A percentile compares a stretch with the other conserved stretches of the same genome.
phyloP scores from a whole-genome alignment of 2,329 filamentous ascomycete genomes.

The Orbilia ellipsospora region DNA sequence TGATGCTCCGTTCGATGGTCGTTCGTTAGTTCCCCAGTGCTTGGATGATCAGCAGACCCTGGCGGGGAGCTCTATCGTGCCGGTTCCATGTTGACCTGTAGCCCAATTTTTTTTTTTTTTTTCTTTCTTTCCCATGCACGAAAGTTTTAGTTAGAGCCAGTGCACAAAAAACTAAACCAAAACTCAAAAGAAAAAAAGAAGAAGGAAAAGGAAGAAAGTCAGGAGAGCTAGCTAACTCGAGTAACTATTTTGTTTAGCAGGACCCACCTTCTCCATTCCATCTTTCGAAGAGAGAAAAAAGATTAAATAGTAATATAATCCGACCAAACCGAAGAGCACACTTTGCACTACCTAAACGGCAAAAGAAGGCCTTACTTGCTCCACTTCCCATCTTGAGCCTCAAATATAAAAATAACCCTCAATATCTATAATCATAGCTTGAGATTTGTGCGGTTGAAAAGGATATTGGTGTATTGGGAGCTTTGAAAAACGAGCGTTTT shows the following conservation, averaged over 20 bases:
- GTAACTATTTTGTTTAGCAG: constrained; percentile 53
- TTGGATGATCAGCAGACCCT: constrained; percentile 55
- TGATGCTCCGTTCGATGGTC: constrained; percentile 21
- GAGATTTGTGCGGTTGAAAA: too few relatives aligned
- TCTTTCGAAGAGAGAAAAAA: constrained; percentile 14
- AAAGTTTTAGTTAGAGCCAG: constrained; percentile 24
- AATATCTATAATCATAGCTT: too few relatives aligned
- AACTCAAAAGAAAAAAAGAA: too few relatives aligned
- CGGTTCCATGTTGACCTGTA: background rate
- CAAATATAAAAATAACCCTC: constrained; percentile 1
- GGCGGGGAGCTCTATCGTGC: constrained; percentile 47
- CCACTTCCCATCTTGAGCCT: constrained; percentile 37
- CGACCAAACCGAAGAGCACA: constrained; percentile 8
- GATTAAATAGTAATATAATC: constrained; percentile 8
- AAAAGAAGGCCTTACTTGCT: constrained; percentile 19
- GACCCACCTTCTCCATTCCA: constrained; percentile 55
- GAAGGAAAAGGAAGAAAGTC: constrained; percentile 15
- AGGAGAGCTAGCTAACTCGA: constrained; percentile 41
- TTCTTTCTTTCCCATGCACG: constrained; percentile 24
- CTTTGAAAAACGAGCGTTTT: constrained; percentile 12
- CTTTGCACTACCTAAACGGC: constrained; percentile 34
- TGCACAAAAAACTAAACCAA: constrained; percentile 7
- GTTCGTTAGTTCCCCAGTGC: constrained; percentile 26
- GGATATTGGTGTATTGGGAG: constrained; percentile 5
- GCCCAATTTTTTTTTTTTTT: constrained; percentile 16